Percentiles rank a stretch among this genome's conserved stretches.
Evolutionary conservation across 768 basidiomycete species (phyloP).

Genomic region (Myochromella boudieri): DNA sequence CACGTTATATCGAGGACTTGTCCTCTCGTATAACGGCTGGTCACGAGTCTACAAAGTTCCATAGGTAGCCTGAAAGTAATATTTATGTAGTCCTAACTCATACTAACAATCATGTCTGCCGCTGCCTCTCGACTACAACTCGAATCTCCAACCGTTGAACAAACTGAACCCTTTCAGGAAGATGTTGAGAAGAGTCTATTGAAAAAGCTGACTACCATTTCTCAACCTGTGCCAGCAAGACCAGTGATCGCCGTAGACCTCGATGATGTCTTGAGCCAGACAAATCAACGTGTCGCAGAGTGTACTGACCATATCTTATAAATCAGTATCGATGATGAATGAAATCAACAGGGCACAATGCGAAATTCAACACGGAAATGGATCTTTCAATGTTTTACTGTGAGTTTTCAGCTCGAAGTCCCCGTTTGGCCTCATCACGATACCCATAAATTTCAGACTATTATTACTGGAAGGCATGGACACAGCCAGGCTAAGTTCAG

Average conservation of each 20-base stretch:
- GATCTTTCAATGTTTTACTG: slow-evolving; percentile 59
- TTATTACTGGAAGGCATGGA: slow-evolving; percentile 70
- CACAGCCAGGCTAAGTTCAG: not conserved
- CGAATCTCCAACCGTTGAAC: slow-evolving; percentile 11
- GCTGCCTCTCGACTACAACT: slow-evolving; percentile 24
- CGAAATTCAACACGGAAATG: slow-evolving; percentile 56
- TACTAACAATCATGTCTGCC: slow-evolving; percentile 28
- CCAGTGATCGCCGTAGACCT: slow-evolving; percentile 63
- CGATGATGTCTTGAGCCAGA: slow-evolving; percentile 67
- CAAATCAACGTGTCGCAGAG: slow-evolving; percentile 54
- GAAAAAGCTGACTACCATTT: slow-evolving; percentile 18
- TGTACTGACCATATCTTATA: slow-evolving; percentile 43
- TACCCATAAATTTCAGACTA: slow-evolving; percentile 44
- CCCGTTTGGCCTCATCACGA: not conserved
- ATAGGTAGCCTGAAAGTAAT: too few species aligned
- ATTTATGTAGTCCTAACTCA: too few species aligned
- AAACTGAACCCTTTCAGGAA: slow-evolving; percentile 8
- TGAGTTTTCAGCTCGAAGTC: slow-evolving; percentile 26
- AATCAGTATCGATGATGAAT: not conserved
- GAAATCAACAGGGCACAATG: slow-evolving; percentile 60
- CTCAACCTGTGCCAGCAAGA: slow-evolving; percentile 23
- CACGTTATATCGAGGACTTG: too few species aligned
- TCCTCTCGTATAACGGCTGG: too few species aligned
- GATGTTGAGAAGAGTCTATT: slow-evolving; percentile 27
- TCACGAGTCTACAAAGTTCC: too few species aligned